Percentiles rank a stretch among this genome's conserved stretches.
These are phyloP conservation scores for Lumnitzera littorea DNA, from an alignment of 345 rosid species.

Conservation along the genomic window DNA sequence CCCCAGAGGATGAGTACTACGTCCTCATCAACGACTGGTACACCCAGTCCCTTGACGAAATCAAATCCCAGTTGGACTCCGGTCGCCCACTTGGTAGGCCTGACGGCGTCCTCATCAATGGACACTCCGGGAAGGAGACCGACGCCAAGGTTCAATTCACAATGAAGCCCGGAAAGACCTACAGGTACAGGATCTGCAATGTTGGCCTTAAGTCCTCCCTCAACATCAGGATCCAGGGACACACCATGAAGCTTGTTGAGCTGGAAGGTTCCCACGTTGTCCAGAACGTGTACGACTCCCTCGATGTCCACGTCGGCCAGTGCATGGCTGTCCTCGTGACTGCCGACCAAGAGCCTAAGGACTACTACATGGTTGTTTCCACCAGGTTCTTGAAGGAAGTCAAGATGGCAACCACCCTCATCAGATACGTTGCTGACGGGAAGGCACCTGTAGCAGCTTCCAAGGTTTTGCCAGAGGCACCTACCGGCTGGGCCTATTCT, in stretches of 20 bases:
- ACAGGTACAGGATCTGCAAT: constrained; percentile 64
- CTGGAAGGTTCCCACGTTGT: constrained; percentile 67
- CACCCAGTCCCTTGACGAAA: constrained; percentile 40
- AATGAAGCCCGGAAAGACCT: constrained; percentile 56
- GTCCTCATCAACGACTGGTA: constrained; percentile 59
- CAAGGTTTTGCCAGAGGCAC: constrained; percentile 33
- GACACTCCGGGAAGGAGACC: constrained; percentile 34
- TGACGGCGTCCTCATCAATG: constrained; percentile 55
- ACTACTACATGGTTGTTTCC: constrained; percentile 59
- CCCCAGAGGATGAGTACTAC: constrained; percentile 53
- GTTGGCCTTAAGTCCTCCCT: constrained; percentile 48
- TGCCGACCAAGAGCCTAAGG: constrained; percentile 44
- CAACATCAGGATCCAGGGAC: constrained; percentile 65
- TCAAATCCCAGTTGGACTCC: constrained; percentile 38
- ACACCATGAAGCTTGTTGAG: constrained; percentile 65
- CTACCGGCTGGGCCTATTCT: constrained; percentile 74
- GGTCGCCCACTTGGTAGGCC: constrained; percentile 50
- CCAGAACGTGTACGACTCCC: constrained; percentile 59
- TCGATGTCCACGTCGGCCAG: constrained; percentile 66
- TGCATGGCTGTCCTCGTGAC: constrained; percentile 54
- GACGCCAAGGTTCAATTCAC: constrained; percentile 38
- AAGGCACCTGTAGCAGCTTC: constrained; percentile 21
- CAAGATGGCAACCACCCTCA: constrained; percentile 30
- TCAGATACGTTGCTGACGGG: constrained; percentile 34
- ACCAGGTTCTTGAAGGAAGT: constrained; percentile 42